Conservation (phyloP, 1,284 basidiomycete genomes). For the Leccinum pachyderme region DNA sequence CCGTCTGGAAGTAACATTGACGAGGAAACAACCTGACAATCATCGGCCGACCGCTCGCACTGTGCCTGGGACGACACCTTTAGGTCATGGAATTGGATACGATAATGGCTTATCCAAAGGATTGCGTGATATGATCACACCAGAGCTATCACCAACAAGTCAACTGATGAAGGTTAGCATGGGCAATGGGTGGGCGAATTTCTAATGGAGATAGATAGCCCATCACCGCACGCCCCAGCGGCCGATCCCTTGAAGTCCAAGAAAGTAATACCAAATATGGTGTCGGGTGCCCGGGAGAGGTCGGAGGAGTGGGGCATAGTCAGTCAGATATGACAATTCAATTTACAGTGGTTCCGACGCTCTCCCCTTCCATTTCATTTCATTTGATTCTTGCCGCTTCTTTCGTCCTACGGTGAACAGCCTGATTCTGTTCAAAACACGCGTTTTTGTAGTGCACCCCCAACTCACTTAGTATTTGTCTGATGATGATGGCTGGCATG, state of each 20-base stretch:
- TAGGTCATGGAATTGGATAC: neutral
- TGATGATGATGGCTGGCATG: slow-evolving; percentile 9
- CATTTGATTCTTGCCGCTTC: neutral
- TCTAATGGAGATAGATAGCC: slow-evolving; percentile 11
- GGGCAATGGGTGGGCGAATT: neutral
- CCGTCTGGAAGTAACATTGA: neutral
- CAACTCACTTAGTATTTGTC: slow-evolving; percentile 21
- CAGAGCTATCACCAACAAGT: neutral
- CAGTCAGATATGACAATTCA: neutral
- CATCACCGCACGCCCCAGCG: neutral
- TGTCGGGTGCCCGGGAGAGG: slow-evolving; percentile 8
- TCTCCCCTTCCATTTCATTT: neutral
- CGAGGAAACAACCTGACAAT: neutral
- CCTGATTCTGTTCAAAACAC: slow-evolving; percentile 5
- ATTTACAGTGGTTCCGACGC: neutral
- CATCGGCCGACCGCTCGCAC: neutral
- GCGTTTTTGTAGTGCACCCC: slow-evolving; percentile 15
- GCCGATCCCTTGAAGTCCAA: neutral
- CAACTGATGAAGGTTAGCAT: neutral
- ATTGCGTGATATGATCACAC: slow-evolving; percentile 16
- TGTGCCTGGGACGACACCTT: neutral
- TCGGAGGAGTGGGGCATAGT: neutral
- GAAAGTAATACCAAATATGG: slow-evolving; percentile 2
- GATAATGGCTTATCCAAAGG: neutral
- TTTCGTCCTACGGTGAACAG: neutral